phyloP scores from a whole-genome alignment of 768 basidiomycete species.

The Leucosporidium yakuticum region DNA sequence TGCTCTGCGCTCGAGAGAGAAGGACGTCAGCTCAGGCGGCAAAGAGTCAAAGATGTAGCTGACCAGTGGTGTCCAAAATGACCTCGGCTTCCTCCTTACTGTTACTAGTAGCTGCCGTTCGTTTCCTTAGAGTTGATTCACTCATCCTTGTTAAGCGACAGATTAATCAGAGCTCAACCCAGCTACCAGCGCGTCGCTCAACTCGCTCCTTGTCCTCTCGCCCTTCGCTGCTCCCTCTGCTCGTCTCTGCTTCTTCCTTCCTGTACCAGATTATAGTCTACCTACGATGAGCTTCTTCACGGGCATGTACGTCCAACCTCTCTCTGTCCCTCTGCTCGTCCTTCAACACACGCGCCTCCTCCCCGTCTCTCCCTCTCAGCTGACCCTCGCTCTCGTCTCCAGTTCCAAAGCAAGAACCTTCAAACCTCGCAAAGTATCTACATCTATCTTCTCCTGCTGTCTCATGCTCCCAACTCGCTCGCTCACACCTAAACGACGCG shows the following conservation, averaged over 20 bases:
- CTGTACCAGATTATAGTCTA: no score
- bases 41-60: neutral
- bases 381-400: neutral
- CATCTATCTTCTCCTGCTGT: neutral
- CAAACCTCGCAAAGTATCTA: slow-evolving; percentile 75
- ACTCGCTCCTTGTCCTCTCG: no score
- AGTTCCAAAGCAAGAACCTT: slow-evolving; percentile 91
- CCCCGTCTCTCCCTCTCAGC: slow-evolving; percentile 5
- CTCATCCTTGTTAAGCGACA: no score
- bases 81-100: no score
- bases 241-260: neutral
- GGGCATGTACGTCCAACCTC: slow-evolving; percentile 11
- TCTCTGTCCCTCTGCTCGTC: neutral
- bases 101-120: no score
- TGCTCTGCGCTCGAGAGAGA: neutral
- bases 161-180: no score
- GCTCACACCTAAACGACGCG: neutral
- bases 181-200: no score
- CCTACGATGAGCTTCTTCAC: slow-evolving; percentile 29
- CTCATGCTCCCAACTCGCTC: neutral
- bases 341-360: neutral
- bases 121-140: no score
- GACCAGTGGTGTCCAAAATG: no score
- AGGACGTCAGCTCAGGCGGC: neutral
- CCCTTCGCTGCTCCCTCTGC: neutral